These are phyloP conservation scores for Volutella citrinella DNA, from an alignment of 2,329 filamentous ascomycete species.

Conservation along the genomic window DNA sequence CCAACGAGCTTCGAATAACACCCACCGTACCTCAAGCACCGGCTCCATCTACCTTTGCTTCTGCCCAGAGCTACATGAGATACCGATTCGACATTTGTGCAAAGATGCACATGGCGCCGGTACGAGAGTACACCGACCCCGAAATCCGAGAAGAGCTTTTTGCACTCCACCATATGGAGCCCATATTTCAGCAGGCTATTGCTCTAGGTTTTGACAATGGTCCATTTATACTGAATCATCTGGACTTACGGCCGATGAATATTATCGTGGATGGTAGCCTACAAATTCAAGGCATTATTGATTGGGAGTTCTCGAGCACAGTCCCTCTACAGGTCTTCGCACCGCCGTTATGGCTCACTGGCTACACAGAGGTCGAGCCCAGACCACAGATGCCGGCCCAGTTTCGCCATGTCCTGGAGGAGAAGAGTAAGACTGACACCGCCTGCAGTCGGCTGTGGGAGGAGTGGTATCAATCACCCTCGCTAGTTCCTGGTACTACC, in stretches of 20 bases:
- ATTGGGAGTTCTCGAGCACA: slow-evolving; percentile 24
- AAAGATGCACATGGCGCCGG: slow-evolving; percentile 5
- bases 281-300: slow-evolving; percentile 21
- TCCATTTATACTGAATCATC: slow-evolving; percentile 21
- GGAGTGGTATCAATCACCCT: neutral
- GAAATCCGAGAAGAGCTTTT: slow-evolving; percentile 14
- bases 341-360: slow-evolving; percentile 19
- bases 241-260: slow-evolving; percentile 20
- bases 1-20: slow-evolving; percentile 8
- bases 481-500: neutral
- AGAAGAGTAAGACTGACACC: neutral
- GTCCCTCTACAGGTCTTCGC: slow-evolving; percentile 14
- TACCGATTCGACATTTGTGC: slow-evolving; percentile 11
- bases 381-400: neutral
- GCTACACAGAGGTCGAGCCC: neutral
- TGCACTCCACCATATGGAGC: slow-evolving; percentile 11
- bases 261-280: slow-evolving; percentile 23
- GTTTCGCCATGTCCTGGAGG: neutral
- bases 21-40: neutral
- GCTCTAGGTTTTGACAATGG: slow-evolving; percentile 7
- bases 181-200: slow-evolving; percentile 13
- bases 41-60: slow-evolving; percentile 5
- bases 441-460: neutral
- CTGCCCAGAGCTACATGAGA: slow-evolving; percentile 11
- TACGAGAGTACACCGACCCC: slow-evolving; percentile 8